A percentile compares a stretch with the other conserved stretches of the same genome.
Conservation (phyloP, 257 asterid species). For the Nicotiana tabacum region DNA sequence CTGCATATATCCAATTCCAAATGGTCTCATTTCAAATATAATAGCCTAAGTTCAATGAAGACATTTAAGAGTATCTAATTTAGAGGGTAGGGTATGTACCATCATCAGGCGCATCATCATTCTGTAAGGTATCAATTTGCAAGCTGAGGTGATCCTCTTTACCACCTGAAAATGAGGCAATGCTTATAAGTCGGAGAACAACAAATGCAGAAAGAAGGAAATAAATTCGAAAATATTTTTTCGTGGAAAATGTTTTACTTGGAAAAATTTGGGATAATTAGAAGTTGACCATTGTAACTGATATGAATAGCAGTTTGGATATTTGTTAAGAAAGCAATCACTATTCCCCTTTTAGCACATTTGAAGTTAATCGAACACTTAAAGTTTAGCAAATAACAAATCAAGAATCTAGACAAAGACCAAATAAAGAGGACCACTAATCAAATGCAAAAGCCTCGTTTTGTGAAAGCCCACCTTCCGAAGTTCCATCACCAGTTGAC, state of each 20-base stretch:
- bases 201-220: not conserved
- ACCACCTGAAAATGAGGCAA: conserved; percentile 19
- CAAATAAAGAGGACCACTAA: not conserved
- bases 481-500: conserved; percentile 18
- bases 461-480: conserved; percentile 15
- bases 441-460: conserved; percentile 19
- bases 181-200: not conserved
- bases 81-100: conserved; percentile 28
- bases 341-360: not conserved
- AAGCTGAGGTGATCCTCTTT: conserved; percentile 17
- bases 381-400: not conserved
- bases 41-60: not conserved
- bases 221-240: not conserved
- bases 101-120: conserved; percentile 40
- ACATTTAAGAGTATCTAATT: not conserved
- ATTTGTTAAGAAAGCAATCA: not conserved
- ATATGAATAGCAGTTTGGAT: not conserved
- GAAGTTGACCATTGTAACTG: not conserved
- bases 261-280: not conserved
- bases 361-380: not conserved
- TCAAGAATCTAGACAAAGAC: not conserved
- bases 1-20: not conserved
- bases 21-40: not conserved
- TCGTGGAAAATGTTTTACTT: not conserved
- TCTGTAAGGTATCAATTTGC: conserved; percentile 25